Base-by-base conservation (phyloP, 345 rosid genomes). In the Rubroshorea leprosula region DNA sequence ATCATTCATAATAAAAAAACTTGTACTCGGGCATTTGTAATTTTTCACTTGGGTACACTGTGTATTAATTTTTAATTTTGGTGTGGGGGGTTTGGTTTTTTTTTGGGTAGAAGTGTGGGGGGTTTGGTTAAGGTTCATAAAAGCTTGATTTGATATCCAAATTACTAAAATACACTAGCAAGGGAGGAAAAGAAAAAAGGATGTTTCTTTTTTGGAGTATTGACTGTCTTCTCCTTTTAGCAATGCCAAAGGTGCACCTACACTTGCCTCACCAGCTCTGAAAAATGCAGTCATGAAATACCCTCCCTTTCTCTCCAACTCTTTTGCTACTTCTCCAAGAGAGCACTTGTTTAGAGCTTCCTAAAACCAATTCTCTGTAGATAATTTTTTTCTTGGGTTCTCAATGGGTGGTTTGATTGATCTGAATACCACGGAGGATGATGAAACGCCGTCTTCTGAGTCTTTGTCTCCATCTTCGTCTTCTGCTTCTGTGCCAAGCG, bases 361-460 rank as follows among this genome's bases (percentile, higher is more conserved):
- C 5, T 46, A 29, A 45, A 6, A 21, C 20, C 44, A 9, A n/a
- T 70, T 44, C 29, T 11, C 58, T 15, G 39, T 38, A n/a, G 43
- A 21, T 41, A 60, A 14, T 14, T 52, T 19, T 41, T 44, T 5
- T 23, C n/a, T 8, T 6, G 41, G 41, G 41, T 13, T 44, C 14
- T 20, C 25, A 67, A 84, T 91, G 98, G 90, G 78, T 74, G 85
- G 88, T 60, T 70, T 87, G 73, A 87, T 93, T 75, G 99, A 93
- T 85, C 97, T 93, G 64, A 93, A 93, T 86, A 83, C 83, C 5
- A 80, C 77, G 19, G 94, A 86, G 71, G 99, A 93, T 24, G 96
- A 87, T 13, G 95, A 84, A 50, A 76, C 85, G 54, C 80, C 82
- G 22, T 77, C 93, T 35, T 74, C 84, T 18, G 87, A 74, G 68